Percentiles rank a stretch among this genome's conserved stretches.
These are phyloP conservation scores for Fusarium sp. DNA, from an alignment of 2,329 filamentous ascomycete species.

Conservation along the genomic window DNA sequence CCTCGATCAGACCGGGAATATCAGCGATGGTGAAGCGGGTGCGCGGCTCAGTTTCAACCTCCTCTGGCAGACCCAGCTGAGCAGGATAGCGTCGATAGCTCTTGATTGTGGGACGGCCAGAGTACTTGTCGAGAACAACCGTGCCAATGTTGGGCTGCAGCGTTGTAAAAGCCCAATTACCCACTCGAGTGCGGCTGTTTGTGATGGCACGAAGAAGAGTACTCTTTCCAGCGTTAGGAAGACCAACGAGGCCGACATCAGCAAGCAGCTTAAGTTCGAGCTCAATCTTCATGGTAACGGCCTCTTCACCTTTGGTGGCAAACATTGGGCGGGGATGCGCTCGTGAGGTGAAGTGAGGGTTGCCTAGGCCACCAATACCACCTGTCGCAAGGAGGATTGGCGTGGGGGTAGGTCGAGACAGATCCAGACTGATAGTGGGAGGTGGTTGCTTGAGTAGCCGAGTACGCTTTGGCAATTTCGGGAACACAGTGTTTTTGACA, in stretches of 20 bases:
- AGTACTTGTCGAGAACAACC: conserved; percentile 89
- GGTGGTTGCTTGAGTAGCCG: conserved; percentile 74
- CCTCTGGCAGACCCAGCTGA: conserved; percentile 55
- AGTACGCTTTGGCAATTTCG: conserved; percentile 63
- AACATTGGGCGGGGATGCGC: conserved; percentile 83
- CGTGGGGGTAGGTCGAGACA: conserved; percentile 80
- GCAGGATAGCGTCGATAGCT: conserved; percentile 51
- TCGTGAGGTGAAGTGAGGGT: conserved; percentile 89
- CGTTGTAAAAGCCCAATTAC: conserved; percentile 97
- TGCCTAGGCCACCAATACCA: conserved; percentile 89
- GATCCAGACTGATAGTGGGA: conserved; percentile 77
- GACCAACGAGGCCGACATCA: conserved; percentile 92
- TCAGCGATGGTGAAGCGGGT: conserved; percentile 94
- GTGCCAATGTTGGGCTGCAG: conserved; percentile 96
- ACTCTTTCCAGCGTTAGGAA: conserved; percentile 96
- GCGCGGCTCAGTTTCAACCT: conserved; percentile 65
- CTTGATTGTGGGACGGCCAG: conserved; percentile 73
- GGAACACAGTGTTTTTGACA: conserved; percentile 65
- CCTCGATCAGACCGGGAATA: conserved; percentile 92
- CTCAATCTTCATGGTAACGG: conserved; percentile 81
- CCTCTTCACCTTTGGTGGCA: conserved; percentile 85
- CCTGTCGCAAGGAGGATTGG: conserved; percentile 90
- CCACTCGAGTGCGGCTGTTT: conserved; percentile 88
- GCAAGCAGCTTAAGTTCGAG: conserved; percentile 95
- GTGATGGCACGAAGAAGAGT: conserved; percentile 89